phyloP scores from a whole-genome alignment of 768 basidiomycete species.

The Hortiboletus campestris region DNA sequence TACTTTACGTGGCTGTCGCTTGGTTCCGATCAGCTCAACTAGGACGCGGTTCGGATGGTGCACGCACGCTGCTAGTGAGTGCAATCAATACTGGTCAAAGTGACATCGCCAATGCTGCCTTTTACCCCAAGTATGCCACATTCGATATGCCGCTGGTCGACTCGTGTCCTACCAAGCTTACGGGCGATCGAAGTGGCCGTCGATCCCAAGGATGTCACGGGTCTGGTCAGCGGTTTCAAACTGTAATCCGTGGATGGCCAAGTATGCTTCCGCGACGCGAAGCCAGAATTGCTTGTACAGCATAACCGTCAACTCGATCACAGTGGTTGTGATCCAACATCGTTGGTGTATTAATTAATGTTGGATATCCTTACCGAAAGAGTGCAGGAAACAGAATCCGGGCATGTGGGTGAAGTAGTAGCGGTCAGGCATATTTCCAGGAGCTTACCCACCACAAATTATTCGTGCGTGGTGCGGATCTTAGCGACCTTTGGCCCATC shows the following conservation, averaged over 20 bases:
- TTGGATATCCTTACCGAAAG: not conserved
- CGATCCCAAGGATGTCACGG: slow-evolving; percentile 60
- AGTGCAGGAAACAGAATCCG: not conserved
- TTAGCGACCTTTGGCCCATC: too few relatives aligned
- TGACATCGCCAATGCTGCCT: slow-evolving; percentile 18
- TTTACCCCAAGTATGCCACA: slow-evolving; percentile 60
- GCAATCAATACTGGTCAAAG: too few relatives aligned
- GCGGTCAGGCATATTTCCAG: not conserved
- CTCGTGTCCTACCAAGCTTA: slow-evolving; percentile 40
- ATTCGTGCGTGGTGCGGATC: too few relatives aligned
- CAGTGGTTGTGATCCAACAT: not conserved
- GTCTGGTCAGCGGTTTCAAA: slow-evolving; percentile 60
- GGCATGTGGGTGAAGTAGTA: not conserved
- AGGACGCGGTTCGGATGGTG: slow-evolving; percentile 36
- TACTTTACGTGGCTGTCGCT: slow-evolving; percentile 29
- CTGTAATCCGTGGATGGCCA: slow-evolving; percentile 13
- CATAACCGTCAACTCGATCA: not conserved
- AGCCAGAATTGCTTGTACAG: not conserved
- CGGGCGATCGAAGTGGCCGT: slow-evolving; percentile 38
- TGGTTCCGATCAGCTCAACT: slow-evolving; percentile 16
- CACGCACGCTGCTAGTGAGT: slow-evolving; percentile 33
- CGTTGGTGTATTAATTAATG: not conserved
- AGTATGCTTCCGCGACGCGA: not conserved
- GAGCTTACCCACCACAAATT: too few relatives aligned
- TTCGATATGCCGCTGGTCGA: slow-evolving; percentile 44